A percentile compares a stretch with the other conserved stretches of the same genome.
Conservation (phyloP, 495 filamentous ascomycete genomes). For the Penicillium steckii region DNA sequence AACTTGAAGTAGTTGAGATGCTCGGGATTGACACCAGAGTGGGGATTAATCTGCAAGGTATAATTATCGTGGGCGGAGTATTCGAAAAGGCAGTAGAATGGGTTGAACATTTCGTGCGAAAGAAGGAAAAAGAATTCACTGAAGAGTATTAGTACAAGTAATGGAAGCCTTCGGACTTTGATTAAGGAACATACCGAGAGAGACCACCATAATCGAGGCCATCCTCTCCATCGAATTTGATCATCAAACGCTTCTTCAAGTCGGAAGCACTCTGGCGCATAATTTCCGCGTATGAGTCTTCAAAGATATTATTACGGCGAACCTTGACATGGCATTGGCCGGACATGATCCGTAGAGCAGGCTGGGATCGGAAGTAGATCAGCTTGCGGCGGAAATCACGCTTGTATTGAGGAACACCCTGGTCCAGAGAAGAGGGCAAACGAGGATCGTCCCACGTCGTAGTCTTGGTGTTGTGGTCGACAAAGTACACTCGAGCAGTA, state of each 20-base stretch:
- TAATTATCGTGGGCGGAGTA: conserved; percentile 99
- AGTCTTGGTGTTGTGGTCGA: conserved; percentile 99
- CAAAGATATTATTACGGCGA: conserved; percentile 92
- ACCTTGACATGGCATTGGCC: conserved; percentile 99
- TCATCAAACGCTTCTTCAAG: conserved; percentile 97
- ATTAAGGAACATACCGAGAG: conserved; percentile 58
- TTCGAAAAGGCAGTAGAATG: conserved; percentile 99
- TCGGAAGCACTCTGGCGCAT: conserved; percentile 96
- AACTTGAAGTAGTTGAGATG: conserved; percentile 99
- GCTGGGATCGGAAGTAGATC: conserved; percentile 98
- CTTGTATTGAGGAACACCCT: conserved; percentile 99
- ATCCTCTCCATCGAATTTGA: conserved; percentile 99
- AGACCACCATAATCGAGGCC: conserved; percentile 97
- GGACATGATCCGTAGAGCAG: conserved; percentile 89
- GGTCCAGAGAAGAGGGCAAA: conserved; percentile 91
- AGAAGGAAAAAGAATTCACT: conserved; percentile 99
- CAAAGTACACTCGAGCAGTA: conserved; percentile 96
- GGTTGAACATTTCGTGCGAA: conserved; percentile 99
- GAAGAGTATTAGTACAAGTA: conserved; percentile 26
- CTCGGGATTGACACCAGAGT: conserved; percentile 98
- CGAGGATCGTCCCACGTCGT: conserved; percentile 99
- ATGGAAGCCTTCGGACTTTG: background rate
- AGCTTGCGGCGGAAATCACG: conserved; percentile 96
- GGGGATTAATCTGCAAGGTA: conserved; percentile 98
- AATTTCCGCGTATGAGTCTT: conserved; percentile 97